Evolutionary conservation across 192 early-diverging fungal genomes (phyloP), one percentile per base, ranked within the genome.

Genomic region (Podila epigama): DNA sequence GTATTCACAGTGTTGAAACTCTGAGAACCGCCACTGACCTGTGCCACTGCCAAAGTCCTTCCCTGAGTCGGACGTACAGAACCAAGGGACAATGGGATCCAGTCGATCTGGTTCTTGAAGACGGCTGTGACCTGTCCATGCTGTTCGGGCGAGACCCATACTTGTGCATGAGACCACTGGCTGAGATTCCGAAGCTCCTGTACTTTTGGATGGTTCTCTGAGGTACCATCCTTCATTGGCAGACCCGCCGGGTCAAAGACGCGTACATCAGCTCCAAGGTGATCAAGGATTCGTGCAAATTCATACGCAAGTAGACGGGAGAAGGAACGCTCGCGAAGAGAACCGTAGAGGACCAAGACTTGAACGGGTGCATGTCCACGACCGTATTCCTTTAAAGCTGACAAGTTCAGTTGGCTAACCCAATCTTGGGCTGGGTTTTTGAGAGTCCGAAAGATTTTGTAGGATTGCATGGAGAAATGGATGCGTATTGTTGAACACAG

Each of bases 81-180:
- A 2, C 83, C 83, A 5, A 81, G n/a, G 1, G 79, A 12, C 16
- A 85, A 58, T 6, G 83, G 83, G 31, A 85, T 85, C 82, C 82
- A 85, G 35, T 85, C 83, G 25, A 85, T 85, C 57, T 83, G 81
- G 36, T 82, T 85, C 53, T 87, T 87, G 60, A 87, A 86, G 2
- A 85, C 83, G 12, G 63, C 85, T 20, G 85, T 87, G 34, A 87
- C 54, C 1, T 83, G 39, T 5, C 85, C 85, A 36, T 87, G 85
- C 41, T 87, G 85, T 54, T 87, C 85, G 25, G 85, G 85, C 8
- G 80, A 79, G 4, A 78, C 75, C 85, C 85, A 87, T 15, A 87
- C 58, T 59, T 87, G 85, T 15, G 81, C 85, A 22, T 87, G 67
- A 6, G 83, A 85, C 85, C 85, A 87, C 42, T 60, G 33, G 31